phyloP scores from a whole-genome alignment of 345 rosid species.

The Pelargonium nanum region DNA sequence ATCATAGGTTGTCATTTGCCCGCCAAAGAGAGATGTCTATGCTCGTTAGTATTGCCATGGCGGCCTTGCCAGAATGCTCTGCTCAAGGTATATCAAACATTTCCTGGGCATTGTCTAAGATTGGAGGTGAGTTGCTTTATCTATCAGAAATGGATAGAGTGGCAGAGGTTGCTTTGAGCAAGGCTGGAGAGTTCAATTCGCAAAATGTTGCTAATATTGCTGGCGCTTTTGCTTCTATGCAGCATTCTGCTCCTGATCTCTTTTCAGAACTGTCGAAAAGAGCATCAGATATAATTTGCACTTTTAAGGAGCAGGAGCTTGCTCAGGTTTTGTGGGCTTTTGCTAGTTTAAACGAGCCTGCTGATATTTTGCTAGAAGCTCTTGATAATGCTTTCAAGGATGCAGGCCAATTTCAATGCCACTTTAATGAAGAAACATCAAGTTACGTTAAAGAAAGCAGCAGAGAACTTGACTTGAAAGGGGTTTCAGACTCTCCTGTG shows the following conservation, averaged over 20 bases:
- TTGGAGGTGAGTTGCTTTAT: conserved; percentile 80
- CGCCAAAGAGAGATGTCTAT: conserved; percentile 88
- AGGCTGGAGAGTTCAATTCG: conserved; percentile 63
- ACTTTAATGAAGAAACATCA: conserved; percentile 18
- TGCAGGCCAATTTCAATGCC: conserved; percentile 39
- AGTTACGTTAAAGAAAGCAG: conserved; percentile 8
- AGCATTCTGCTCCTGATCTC: conserved; percentile 66
- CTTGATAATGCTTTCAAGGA: conserved; percentile 49
- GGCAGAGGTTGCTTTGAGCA: conserved; percentile 72
- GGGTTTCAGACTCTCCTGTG: conserved; percentile 25
- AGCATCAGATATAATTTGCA: conserved; percentile 38
- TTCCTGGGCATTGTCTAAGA: conserved; percentile 84
- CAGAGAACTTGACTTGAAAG: conserved; percentile 14
- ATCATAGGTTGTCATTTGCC: conserved; percentile 62
- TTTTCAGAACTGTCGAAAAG: conserved; percentile 57
- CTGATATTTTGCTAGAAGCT: conserved; percentile 55
- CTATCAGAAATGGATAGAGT: conserved; percentile 94
- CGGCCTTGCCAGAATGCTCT: conserved; percentile 75
- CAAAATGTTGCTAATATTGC: conserved; percentile 89
- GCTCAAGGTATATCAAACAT: conserved; percentile 91
- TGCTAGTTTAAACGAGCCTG: conserved; percentile 70
- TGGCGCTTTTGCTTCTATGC: conserved; percentile 87
- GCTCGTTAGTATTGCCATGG: conserved; percentile 80
- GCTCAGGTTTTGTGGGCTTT: conserved; percentile 89
- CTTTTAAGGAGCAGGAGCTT: conserved; percentile 73